A percentile compares a stretch with the other conserved stretches of the same genome.
These are phyloP conservation scores for Wallacemonas rigidus DNA, from an alignment of 208 protist species.

Conservation along the genomic window DNA sequence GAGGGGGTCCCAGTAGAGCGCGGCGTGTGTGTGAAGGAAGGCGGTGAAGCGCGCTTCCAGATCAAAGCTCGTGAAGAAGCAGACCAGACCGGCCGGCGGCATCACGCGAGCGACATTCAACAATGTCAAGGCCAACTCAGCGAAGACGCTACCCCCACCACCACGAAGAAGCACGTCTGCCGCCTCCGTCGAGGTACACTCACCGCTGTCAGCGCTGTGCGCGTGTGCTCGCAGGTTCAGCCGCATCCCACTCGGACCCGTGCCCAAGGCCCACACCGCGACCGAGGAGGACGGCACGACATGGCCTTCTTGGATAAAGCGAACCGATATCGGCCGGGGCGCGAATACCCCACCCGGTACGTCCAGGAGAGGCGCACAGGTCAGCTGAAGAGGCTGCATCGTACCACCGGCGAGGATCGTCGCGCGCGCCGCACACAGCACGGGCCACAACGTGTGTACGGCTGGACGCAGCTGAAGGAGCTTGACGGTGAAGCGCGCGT, in stretches of 20 bases:
- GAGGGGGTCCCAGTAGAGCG: conserved; percentile 62
- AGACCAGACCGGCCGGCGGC: conserved; percentile 91
- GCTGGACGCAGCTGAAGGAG: conserved; percentile 77
- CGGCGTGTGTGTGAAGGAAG: conserved; percentile 29
- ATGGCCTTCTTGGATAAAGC: conserved; percentile 75
- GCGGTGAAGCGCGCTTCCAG: conserved; percentile 66
- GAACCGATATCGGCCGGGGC: conserved; percentile 9
- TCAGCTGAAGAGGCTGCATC: conserved; percentile 90
- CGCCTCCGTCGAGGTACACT: not conserved
- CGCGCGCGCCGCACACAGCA: conserved; percentile 51
- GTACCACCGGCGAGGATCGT: conserved; percentile 92
- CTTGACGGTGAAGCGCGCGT: conserved; percentile 24
- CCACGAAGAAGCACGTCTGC: not conserved
- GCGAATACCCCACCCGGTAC: not conserved
- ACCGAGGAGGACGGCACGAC: conserved; percentile 84
- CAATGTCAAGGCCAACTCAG: conserved; percentile 72
- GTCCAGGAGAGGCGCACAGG: conserved; percentile 70
- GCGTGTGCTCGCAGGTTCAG: conserved; percentile 46
- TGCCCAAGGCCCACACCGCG: conserved; percentile 57
- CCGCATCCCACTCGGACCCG: conserved; percentile 56
- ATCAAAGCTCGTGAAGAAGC: conserved; percentile 95
- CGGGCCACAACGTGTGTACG: conserved; percentile 53
- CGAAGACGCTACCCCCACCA: conserved; percentile 24
- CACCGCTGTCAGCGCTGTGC: conserved; percentile 12
- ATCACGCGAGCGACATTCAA: conserved; percentile 89